Evolutionary conservation across 1,139 yeast species (phyloP).

Genomic region (Blastobotrys malaysiensis): DNA sequence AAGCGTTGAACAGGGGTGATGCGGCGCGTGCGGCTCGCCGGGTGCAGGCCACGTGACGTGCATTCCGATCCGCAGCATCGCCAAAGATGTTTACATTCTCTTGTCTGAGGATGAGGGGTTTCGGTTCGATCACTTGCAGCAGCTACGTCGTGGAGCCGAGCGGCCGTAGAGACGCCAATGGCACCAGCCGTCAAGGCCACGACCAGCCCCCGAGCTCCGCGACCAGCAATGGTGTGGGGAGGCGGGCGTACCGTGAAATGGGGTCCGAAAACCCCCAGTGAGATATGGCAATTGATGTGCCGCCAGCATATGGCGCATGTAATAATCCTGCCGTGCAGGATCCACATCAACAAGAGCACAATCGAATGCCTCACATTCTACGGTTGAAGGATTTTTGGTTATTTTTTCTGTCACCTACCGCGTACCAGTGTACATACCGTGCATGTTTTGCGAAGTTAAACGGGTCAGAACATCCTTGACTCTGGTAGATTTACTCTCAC

Average conservation of each 20-base stretch:
- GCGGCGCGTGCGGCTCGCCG: not conserved
- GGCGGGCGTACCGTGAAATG: not conserved
- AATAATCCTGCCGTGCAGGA: not conserved
- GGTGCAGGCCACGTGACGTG: not conserved
- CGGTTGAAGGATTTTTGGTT: not conserved
- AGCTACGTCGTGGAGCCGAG: not conserved
- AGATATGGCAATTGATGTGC: not conserved
- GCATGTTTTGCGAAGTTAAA: not conserved
- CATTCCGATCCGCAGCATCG: not conserved
- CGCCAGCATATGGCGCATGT: not conserved
- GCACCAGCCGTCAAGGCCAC: no score
- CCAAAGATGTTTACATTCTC: not conserved
- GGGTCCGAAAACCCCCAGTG: not conserved
- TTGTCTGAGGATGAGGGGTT: not conserved
- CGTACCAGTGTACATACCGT: not conserved
- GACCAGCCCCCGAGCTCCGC: no score
- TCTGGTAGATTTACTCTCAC: not conserved
- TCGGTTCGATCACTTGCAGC: not conserved
- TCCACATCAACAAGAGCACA: not conserved
- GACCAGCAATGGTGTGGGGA: no score
- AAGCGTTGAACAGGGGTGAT: not conserved
- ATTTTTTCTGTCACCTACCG: not conserved
- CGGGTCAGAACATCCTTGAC: not conserved
- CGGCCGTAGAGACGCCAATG: no score
- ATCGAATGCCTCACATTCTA: no score